Conservation (phyloP, 441 rosid genomes). For the Biscutella laevigata region DNA sequence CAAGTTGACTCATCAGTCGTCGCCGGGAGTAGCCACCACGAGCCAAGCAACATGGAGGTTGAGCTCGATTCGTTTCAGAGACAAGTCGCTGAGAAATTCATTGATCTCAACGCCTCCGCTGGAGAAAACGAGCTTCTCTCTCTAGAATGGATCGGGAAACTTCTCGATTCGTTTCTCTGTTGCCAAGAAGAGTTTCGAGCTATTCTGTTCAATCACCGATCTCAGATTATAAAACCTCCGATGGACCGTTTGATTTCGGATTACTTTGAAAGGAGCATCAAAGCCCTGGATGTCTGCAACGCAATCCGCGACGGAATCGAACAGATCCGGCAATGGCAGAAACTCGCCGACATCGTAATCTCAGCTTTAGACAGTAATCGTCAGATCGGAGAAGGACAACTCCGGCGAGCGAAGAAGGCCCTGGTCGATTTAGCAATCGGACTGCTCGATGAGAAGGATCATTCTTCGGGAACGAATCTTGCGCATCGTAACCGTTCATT, state of each 20-base stretch:
- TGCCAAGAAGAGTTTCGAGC: conserved; percentile 71
- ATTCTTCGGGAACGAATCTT: conserved; percentile 34
- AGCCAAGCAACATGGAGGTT: conserved; percentile 19
- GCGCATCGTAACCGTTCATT: conserved; percentile 73
- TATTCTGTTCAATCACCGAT: conserved; percentile 36
- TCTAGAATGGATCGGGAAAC: conserved; percentile 53
- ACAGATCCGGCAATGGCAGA: conserved; percentile 87
- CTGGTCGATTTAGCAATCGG: conserved; percentile 66
- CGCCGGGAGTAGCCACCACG: conserved; percentile 14
- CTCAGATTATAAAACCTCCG: conserved; percentile 36
- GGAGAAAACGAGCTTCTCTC: conserved; percentile 48
- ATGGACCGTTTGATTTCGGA: conserved; percentile 64
- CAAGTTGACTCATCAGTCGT: conserved; percentile 33
- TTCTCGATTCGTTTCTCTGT: conserved; percentile 56
- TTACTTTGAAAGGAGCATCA: conserved; percentile 62
- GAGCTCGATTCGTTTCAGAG: conserved; percentile 66
- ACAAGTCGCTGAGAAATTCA: conserved; percentile 48
- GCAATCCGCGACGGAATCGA: conserved; percentile 88
- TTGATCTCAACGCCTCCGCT: conserved; percentile 37
- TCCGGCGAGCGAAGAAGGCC: conserved; percentile 83
- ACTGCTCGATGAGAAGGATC: conserved; percentile 82
- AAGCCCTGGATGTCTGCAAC: conserved; percentile 90
- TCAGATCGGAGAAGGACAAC: conserved; percentile 72
- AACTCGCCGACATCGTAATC: conserved; percentile 67
- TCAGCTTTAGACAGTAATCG: conserved; percentile 46